Conservation (phyloP, 192 early-diverging fungal species). For the Diversispora eburnea region DNA sequence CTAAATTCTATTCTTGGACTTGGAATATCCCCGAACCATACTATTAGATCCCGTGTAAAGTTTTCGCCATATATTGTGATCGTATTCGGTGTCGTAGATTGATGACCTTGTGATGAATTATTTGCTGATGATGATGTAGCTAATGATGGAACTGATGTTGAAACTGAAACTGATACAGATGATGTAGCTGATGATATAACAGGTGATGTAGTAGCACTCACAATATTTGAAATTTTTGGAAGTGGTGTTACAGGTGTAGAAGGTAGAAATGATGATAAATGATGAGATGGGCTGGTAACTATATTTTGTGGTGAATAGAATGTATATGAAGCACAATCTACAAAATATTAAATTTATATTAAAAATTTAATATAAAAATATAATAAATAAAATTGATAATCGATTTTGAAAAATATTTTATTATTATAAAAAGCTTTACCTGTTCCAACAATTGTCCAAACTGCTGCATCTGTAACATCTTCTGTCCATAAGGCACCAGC, state of each 20-base stretch:
- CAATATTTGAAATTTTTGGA: constrained; percentile 7
- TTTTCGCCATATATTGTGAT: constrained; percentile 69
- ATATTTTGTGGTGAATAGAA: constrained; percentile 48
- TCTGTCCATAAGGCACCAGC: constrained; percentile 61
- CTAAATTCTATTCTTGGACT: constrained; percentile 46
- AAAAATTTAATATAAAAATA: not conserved
- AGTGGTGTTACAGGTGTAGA: constrained; percentile 22
- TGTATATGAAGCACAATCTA: constrained; percentile 54
- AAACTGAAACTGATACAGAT: constrained; percentile 28
- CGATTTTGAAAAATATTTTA: constrained; percentile 12
- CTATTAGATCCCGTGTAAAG: constrained; percentile 63
- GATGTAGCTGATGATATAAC: constrained; percentile 39
- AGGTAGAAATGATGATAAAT: constrained; percentile 22
- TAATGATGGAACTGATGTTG: too few species aligned
- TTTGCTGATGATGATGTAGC: constrained; percentile 19
- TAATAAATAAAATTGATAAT: constrained; percentile 7
- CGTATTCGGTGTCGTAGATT: constrained; percentile 25
- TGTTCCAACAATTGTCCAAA: constrained; percentile 92
- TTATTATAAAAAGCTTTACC: constrained; percentile 44
- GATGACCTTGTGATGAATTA: constrained; percentile 14
- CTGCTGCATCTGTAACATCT: constrained; percentile 81
- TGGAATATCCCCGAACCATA: constrained; percentile 68
- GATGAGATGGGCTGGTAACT: constrained; percentile 30
- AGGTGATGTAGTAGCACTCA: constrained; percentile 22
- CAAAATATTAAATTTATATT: constrained; percentile 14